Base-by-base conservation (phyloP, 129 eudicot species). In the Flaveria bidentis region DNA sequence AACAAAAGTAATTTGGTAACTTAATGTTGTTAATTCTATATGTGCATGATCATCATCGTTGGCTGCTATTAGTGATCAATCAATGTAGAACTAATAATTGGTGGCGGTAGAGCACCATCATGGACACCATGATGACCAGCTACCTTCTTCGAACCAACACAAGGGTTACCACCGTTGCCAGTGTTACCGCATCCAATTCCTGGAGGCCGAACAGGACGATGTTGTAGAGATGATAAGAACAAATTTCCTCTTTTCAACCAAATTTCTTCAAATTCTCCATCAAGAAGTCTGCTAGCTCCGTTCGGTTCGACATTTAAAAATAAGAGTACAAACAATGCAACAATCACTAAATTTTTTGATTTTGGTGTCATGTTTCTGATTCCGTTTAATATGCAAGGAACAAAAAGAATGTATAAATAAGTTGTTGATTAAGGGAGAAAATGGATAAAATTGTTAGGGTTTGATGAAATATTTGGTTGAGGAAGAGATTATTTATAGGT, bases 151-250 rank as follows among this genome's bases (percentile, higher is more conserved):
- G 79, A 68, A 33, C 76, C 68, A 9, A 80, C 44, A 78, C 85
- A 80, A 1, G 67, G 83, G 42, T 79, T 64, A 64, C 83, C 78
- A 72, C 78, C 58, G 5, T 72, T 72, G 23, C 83, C 83, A 0
- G 73, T 79, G 52, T 65, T 41, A 73, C 68, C 64, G 57, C 83
- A 79, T 28, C 84, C 79, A 39, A 79, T 87, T 20, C 78, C 85
- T 0, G 89, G 86, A 4, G 82, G 13, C 1, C 22, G 69, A 30
- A 30, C 75, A 0, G 57, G 12, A 3, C 56, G 56, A 47, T 30
- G 10, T 20, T 18, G 87, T 25, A 86, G 55, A 55, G 90, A 74
- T 6, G 78, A 81, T 26, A 86, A 50, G 26, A 80, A 42, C 14
- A 83, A 57, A 47, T 64, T 65, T 68, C 75, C 78, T 50, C 47